A percentile compares a stretch with the other conserved stretches of the same genome.
These are phyloP conservation scores for Amyloporia xantha DNA, from an alignment of 768 basidiomycete species.

Conservation along the genomic window DNA sequence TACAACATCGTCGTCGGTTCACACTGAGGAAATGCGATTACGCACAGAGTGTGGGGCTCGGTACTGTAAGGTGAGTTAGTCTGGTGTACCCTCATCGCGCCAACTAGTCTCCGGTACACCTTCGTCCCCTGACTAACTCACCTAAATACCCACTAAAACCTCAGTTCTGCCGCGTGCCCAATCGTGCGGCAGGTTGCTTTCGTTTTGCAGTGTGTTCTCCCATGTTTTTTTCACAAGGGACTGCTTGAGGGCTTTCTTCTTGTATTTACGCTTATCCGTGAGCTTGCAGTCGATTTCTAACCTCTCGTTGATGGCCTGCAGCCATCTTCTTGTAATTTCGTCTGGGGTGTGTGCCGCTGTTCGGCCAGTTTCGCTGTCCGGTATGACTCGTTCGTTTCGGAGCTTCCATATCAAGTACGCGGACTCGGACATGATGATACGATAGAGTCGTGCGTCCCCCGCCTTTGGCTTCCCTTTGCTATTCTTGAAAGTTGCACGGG, in stretches of 20 bases:
- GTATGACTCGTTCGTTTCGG: constrained; percentile 1
- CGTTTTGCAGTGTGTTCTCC: neutral
- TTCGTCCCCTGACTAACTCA: too few relatives aligned
- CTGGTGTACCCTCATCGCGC: too few relatives aligned
- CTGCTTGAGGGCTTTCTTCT: neutral
- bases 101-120: too few relatives aligned
- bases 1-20: too few relatives aligned
- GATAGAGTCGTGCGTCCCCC: neutral
- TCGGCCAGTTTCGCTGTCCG: neutral
- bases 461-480: neutral
- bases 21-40: too few relatives aligned
- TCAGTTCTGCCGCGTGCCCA: neutral
- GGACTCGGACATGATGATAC: neutral
- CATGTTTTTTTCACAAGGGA: neutral
- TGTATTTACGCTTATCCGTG: neutral
- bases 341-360: neutral
- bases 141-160: neutral
- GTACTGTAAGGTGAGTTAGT: too few relatives aligned
- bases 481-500: neutral
- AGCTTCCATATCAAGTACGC: neutral
- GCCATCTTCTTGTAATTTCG: neutral
- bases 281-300: neutral
- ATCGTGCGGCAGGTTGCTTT: neutral
- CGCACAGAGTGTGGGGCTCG: too few relatives aligned
- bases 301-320: neutral